Conservation (phyloP, 2,329 filamentous ascomycete species). For the Sporothrix schenckii region DNA sequence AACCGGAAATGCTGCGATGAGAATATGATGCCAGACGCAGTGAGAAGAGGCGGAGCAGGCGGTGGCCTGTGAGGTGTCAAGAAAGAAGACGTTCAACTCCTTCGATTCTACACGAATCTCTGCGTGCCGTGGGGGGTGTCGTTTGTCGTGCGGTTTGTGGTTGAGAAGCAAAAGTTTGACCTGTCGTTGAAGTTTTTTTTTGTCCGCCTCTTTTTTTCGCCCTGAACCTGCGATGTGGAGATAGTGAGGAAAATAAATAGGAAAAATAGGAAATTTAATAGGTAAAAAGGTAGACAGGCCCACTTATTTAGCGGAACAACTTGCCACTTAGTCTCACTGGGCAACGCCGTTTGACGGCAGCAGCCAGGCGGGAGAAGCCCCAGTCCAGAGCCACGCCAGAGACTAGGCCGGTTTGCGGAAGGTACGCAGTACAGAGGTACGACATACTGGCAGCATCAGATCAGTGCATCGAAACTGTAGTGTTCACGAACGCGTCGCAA, state of each 20-base stretch:
- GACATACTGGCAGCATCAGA: too few species aligned
- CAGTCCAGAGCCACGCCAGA: background rate
- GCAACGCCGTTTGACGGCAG: constrained; percentile 29
- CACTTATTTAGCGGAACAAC: constrained; percentile 26
- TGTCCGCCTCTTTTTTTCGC: background rate
- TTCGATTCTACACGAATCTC: background rate
- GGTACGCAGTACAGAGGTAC: too few species aligned
- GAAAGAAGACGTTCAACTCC: background rate
- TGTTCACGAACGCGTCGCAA: background rate
- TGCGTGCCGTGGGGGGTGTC: background rate
- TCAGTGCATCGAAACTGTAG: background rate
- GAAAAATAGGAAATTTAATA: background rate
- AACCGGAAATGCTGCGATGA: background rate
- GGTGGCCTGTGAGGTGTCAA: background rate
- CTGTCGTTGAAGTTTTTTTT: constrained; percentile 28
- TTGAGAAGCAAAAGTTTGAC: background rate
- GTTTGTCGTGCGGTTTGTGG: constrained; percentile 5
- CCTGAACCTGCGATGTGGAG: constrained; percentile 20
- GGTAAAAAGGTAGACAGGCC: background rate
- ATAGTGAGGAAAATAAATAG: background rate
- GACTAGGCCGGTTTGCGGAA: background rate
- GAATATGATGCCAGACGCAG: background rate
- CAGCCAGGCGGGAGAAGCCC: constrained; percentile 17
- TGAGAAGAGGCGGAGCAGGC: constrained; percentile 7
- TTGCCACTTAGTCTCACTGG: constrained; percentile 26